phyloP scores from a whole-genome alignment of 2,329 filamentous ascomycete genomes.

The Colletotrichum tanaceti region DNA sequence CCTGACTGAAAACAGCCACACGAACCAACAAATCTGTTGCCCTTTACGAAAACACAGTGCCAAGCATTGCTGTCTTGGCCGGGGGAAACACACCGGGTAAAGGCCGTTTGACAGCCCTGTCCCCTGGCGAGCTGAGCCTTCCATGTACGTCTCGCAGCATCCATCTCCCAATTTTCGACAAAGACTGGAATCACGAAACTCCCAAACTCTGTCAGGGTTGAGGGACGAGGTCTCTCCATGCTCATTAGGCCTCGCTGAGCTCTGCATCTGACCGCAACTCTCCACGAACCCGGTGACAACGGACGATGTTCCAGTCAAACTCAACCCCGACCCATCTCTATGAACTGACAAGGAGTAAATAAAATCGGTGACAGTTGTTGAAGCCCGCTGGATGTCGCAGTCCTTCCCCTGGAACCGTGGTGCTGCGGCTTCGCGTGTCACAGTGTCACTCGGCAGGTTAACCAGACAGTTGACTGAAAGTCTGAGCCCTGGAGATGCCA shows the following conservation, averaged over 20 bases:
- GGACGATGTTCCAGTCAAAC: not conserved
- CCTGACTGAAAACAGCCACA: not conserved
- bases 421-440: not conserved
- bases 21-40: not conserved
- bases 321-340: not conserved
- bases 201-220: not conserved
- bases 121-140: not conserved
- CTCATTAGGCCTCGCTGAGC: not conserved
- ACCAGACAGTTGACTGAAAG: not conserved
- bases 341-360: not conserved
- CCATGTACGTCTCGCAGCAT: not conserved
- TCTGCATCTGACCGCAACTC: not conserved
- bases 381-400: not conserved
- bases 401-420: not conserved
- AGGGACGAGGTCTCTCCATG: slow-evolving; percentile 9
- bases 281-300: not conserved
- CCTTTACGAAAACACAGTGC: not conserved
- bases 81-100: not conserved
- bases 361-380: not conserved
- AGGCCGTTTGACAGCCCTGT: not conserved
- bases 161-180: not conserved
- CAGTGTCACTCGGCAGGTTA: not conserved
- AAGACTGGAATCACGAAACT: not conserved
- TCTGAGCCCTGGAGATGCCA: not conserved
- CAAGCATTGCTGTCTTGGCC: not conserved